Evolutionary conservation across 768 basidiomycete genomes (phyloP).

Genomic region (Mycena albidolilacea): DNA sequence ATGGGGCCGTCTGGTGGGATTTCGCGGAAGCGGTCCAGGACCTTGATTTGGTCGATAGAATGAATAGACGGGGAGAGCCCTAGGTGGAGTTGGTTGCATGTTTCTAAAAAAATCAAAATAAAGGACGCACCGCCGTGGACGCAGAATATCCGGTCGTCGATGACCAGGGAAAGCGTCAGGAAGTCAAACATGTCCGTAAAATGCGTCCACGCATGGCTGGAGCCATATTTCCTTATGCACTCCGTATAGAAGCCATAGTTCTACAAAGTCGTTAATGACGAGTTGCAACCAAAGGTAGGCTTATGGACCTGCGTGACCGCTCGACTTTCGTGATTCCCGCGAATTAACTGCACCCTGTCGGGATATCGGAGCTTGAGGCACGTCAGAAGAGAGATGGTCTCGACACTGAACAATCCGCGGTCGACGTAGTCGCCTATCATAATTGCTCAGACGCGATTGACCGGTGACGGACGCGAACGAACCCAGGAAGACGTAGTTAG

Average conservation of each 20-base stretch:
- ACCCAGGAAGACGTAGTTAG: conserved; percentile 99
- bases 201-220: conserved; percentile 97
- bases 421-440: conserved; percentile 96
- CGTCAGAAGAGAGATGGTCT: conserved; percentile 97
- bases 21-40: conserved; percentile 98
- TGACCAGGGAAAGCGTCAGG: conserved; percentile 96
- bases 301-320: conserved; percentile 95
- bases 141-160: conserved; percentile 99
- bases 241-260: conserved; percentile 99
- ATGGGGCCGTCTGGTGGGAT: conserved; percentile 99
- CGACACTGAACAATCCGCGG: conserved; percentile 96
- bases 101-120: conserved; percentile 6
- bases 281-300: conserved; percentile 40
- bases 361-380: conserved; percentile 98
- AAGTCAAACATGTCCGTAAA: conserved; percentile 99
- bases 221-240: conserved; percentile 97
- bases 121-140: conserved; percentile 90
- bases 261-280: conserved; percentile 62
- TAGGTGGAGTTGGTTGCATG: conserved; percentile 48
- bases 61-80: conserved; percentile 98
- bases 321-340: conserved; percentile 98
- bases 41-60: conserved; percentile 99
- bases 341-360: conserved; percentile 92
- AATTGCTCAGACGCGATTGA: conserved; percentile 33
- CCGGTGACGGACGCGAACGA: conserved; percentile 47